Evolutionary conservation across 2,329 filamentous ascomycete genomes (phyloP).

Genomic region (Macrophomina tecta): DNA sequence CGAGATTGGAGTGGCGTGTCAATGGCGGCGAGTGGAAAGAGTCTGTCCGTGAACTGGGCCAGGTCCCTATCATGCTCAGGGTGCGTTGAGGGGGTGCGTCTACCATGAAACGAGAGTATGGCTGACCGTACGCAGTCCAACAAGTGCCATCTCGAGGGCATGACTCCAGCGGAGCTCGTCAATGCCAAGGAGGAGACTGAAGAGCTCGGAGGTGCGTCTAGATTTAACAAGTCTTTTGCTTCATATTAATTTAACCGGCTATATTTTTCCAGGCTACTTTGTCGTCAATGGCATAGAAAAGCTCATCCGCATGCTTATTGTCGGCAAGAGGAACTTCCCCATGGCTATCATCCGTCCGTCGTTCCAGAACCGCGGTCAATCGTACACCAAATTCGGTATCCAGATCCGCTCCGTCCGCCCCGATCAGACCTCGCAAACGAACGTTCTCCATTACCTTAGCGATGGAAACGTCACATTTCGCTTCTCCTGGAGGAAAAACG

Average conservation of each 20-base stretch:
- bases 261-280: slow-evolving; percentile 66
- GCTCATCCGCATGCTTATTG: slow-evolving; percentile 87
- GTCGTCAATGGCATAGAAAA: slow-evolving; percentile 98
- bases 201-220: slow-evolving; percentile 74
- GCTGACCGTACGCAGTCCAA: slow-evolving; percentile 68
- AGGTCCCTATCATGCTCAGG: slow-evolving; percentile 92
- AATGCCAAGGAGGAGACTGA: slow-evolving; percentile 92
- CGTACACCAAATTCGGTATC: slow-evolving; percentile 89
- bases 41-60: slow-evolving; percentile 82
- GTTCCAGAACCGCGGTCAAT: slow-evolving; percentile 83
- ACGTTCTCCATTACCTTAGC: slow-evolving; percentile 91
- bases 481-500: slow-evolving; percentile 97
- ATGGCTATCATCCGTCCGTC: slow-evolving; percentile 92
- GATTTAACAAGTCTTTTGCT: too few species aligned
- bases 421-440: slow-evolving; percentile 98
- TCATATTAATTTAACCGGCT: too few species aligned
- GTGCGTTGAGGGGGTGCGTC: slow-evolving; percentile 54
- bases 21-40: slow-evolving; percentile 87
- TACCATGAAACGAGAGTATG: neutral
- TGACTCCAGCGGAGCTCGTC: slow-evolving; percentile 82
- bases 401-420: slow-evolving; percentile 90
- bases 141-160: slow-evolving; percentile 85
- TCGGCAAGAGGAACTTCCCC: slow-evolving; percentile 91
- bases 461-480: slow-evolving; percentile 97
- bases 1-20: slow-evolving; percentile 81